These are phyloP conservation scores for Backusella luteola DNA, from an alignment of 192 early-diverging fungal species.

Conservation along the genomic window DNA sequence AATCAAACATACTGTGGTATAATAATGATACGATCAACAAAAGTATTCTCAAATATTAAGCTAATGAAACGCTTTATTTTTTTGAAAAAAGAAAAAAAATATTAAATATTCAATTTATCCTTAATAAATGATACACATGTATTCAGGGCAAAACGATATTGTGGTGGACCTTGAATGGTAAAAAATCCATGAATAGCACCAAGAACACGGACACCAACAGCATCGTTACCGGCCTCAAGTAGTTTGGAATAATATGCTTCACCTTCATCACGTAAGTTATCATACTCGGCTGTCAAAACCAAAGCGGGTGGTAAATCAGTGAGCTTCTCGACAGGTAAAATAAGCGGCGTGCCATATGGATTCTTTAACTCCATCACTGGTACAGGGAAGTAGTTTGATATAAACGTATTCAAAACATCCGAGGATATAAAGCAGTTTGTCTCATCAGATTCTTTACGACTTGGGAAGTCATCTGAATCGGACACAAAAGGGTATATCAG, in stretches of 20 bases:
- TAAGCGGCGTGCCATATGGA: not conserved
- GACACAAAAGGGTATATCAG: slow-evolving; percentile 13
- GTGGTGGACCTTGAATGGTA: not conserved
- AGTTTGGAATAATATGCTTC: slow-evolving; percentile 14
- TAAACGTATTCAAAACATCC: not conserved
- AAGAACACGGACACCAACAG: slow-evolving; percentile 23
- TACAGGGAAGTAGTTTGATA: not conserved
- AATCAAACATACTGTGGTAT: no score
- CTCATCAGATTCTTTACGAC: not conserved
- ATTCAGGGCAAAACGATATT: not conserved
- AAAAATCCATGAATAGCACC: slow-evolving; percentile 18
- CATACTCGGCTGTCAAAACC: slow-evolving; percentile 19
- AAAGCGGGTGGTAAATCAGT: slow-evolving; percentile 15
- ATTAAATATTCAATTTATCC: not conserved
- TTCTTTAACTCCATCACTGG: not conserved
- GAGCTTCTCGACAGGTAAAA: slow-evolving; percentile 6
- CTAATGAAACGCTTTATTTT: no score
- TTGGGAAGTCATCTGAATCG: slow-evolving; percentile 1
- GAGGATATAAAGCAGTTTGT: not conserved
- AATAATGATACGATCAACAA: no score
- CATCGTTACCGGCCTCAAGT: slow-evolving; percentile 9
- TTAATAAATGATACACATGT: not conserved
- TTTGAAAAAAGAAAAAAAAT: not conserved
- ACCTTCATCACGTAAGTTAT: slow-evolving; percentile 24
- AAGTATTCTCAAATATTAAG: no score